Evolutionary conservation across 2,329 filamentous ascomycete genomes (phyloP), one percentile per base, ranked within the genome.

Genomic region (Cladophialophora carrionii): DNA sequence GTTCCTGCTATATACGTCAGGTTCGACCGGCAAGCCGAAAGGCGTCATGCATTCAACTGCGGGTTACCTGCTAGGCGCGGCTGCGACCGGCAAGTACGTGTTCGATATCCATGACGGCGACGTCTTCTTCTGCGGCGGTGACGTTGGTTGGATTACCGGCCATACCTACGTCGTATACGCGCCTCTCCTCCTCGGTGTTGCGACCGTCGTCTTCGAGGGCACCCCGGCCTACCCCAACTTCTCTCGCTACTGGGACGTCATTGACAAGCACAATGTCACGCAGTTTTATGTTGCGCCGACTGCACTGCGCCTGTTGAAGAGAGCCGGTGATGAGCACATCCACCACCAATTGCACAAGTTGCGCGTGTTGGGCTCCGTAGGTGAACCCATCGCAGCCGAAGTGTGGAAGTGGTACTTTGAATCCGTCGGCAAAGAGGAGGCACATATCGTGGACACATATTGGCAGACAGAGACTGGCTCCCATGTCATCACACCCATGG

Each of bases 341-440:
- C 91, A 92, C 81, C 87, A 90, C 74, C 82, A 92, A 76, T 95
- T 99, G 91, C 89, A 91, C 80, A 87, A 91, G 73, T 85, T 99
- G 68, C 87, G 95, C 76, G 89, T 98, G 5, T 83, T 99, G 22
- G 95, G 94, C 65, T 96, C 94, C 20, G 95, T 99, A 64, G 95
- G 95, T 72, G 95, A 99, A 82, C 95, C 95, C 46, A 99, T 99
- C 74, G 94, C 95, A 20, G 91, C 94, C 24, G 95, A 99, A 79
- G 90, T 99, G 65, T 99, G 95, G 95, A 98, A 98, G 82, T 99
- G 95, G 95, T 99, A 98, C 81, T 94, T 92, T 77, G 92, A 98
- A 79, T 85, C 90, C 72, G 92, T 99, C 60, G 95, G 95, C 75
- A 96, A 92, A 84, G 89, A 94, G 79, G 89, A 96, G 78, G 90